Evolutionary conservation across 306 rosid genomes (phyloP).

Genomic region (Prunus davidiana): DNA sequence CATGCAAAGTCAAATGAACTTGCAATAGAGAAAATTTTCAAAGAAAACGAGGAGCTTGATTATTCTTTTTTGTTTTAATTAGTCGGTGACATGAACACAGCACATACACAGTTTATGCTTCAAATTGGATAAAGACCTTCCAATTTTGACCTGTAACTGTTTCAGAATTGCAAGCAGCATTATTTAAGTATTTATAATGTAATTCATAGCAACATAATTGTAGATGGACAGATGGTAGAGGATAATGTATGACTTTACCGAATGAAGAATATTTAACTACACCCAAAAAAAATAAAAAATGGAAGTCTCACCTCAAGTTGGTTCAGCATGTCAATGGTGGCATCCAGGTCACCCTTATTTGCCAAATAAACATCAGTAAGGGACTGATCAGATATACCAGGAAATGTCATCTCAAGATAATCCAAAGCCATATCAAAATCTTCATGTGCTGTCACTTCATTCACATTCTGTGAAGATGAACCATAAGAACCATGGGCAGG

Average conservation of each 20-base stretch:
- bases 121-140: not conserved
- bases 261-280: not conserved
- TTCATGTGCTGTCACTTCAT: constrained; percentile 39
- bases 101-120: not conserved
- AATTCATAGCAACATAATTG: not conserved
- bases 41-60: not conserved
- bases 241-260: not conserved
- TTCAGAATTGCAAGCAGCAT: not conserved
- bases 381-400: constrained; percentile 59
- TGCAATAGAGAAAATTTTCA: not conserved
- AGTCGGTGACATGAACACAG: not conserved
- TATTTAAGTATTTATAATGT: not conserved
- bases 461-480: constrained; percentile 34
- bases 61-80: not conserved
- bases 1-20: not conserved
- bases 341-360: constrained; percentile 58
- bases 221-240: not conserved
- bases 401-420: constrained; percentile 63
- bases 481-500: constrained; percentile 38
- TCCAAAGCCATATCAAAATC: constrained; percentile 64
- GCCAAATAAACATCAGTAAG: constrained; percentile 64
- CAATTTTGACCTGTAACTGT: not conserved
- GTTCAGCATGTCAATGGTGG: constrained; percentile 71
- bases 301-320: constrained; percentile 67
- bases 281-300: not conserved